Percentiles rank a stretch among this genome's conserved stretches.
These are phyloP conservation scores for Bjerkandera adusta DNA, from an alignment of 1,284 basidiomycete genomes.

Conservation along the genomic window DNA sequence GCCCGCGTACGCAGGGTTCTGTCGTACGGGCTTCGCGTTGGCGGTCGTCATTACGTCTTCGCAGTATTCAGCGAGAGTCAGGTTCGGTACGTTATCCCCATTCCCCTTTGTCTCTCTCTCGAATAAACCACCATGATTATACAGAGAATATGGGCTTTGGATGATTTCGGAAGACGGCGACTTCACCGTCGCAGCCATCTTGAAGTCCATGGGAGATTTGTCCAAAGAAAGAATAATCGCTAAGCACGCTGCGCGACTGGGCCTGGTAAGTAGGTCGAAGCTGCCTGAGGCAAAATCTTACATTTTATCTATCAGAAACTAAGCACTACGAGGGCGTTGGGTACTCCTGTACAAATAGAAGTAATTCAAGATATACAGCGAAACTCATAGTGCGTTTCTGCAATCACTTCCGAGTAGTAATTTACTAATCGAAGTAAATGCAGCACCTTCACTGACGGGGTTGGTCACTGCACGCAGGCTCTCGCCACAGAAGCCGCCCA, in stretches of 20 bases:
- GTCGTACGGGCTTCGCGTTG: conserved; percentile 5
- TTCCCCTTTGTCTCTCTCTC: neutral
- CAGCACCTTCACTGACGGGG: conserved; percentile 16
- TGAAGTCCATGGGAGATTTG: conserved; percentile 12
- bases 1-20: conserved; percentile 12
- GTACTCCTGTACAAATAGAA: neutral
- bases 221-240: conserved; percentile 11
- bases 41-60: conserved; percentile 13
- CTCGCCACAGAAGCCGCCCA: conserved; percentile 8
- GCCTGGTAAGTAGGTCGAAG: conserved; percentile 3
- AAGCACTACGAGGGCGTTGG: conserved; percentile 8
- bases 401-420: neutral
- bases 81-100: conserved; percentile 6
- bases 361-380: conserved; percentile 7
- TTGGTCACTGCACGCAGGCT: conserved; percentile 4
- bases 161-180: conserved; percentile 10
- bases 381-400: conserved; percentile 7
- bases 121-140: neutral
- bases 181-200: conserved; percentile 10
- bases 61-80: conserved; percentile 15
- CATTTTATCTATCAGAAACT: conserved; percentile 2
- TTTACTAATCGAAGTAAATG: neutral
- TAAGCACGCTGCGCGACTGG: conserved; percentile 15
- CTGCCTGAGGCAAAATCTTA: neutral
- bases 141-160: conserved; percentile 13